These are phyloP conservation scores for Pseudocercospora fuligena DNA, from an alignment of 2,329 filamentous ascomycete genomes.

Conservation along the genomic window DNA sequence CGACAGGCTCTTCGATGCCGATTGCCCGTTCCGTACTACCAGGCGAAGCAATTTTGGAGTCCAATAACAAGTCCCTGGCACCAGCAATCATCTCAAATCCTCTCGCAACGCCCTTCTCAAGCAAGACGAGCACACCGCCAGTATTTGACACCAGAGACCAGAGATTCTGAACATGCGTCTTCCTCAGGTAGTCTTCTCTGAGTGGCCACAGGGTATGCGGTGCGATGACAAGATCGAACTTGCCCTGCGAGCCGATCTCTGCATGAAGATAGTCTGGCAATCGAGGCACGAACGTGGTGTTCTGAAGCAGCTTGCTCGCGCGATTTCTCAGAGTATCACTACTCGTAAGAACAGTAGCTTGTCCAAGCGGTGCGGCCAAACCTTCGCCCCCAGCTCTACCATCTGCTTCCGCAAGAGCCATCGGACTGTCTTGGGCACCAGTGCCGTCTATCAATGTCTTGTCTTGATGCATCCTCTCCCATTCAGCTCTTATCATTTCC, in stretches of 20 bases:
- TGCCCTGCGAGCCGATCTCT: slow-evolving; percentile 52
- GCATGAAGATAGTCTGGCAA: slow-evolving; percentile 81
- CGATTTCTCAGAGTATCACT: slow-evolving; percentile 76
- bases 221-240: slow-evolving; percentile 87
- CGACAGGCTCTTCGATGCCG: slow-evolving; percentile 23
- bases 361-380: slow-evolving; percentile 63
- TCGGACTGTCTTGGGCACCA: slow-evolving; percentile 21
- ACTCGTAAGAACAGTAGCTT: slow-evolving; percentile 79
- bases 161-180: slow-evolving; percentile 80
- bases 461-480: slow-evolving; percentile 66
- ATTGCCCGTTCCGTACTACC: slow-evolving; percentile 29
- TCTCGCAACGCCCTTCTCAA: slow-evolving; percentile 89
- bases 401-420: slow-evolving; percentile 39
- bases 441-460: background rate
- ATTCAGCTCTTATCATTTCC: slow-evolving; percentile 79
- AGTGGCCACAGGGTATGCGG: slow-evolving; percentile 80
- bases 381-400: slow-evolving; percentile 46
- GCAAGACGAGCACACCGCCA: slow-evolving; percentile 81
- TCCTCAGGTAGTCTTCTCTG: slow-evolving; percentile 76
- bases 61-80: slow-evolving; percentile 77
- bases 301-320: slow-evolving; percentile 75
- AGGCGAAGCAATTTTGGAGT: slow-evolving; percentile 73
- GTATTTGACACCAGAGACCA: slow-evolving; percentile 85
- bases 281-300: slow-evolving; percentile 90
- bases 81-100: slow-evolving; percentile 92